Conservation (phyloP, 2,329 filamentous ascomycete genomes). For the Ophiosphaerella herpotricha region DNA sequence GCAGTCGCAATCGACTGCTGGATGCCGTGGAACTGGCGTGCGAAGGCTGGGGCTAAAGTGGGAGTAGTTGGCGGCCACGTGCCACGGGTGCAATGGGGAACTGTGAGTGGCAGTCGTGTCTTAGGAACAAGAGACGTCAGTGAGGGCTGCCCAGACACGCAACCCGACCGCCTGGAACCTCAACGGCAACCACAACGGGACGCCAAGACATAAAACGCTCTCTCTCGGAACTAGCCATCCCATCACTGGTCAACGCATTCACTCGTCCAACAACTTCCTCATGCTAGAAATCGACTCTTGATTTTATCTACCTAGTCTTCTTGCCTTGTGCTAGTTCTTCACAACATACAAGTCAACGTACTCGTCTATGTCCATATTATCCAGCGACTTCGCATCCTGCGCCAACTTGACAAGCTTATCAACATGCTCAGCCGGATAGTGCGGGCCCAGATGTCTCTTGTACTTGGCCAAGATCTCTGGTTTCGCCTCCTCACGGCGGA, state of each 20-base stretch:
- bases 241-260: background rate
- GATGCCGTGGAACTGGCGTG: conserved; percentile 7
- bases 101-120: conserved; percentile 11
- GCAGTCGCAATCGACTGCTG: conserved; percentile 13
- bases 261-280: background rate
- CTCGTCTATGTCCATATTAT: conserved; percentile 83
- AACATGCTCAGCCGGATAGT: conserved; percentile 77
- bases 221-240: background rate
- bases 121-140: conserved; percentile 28
- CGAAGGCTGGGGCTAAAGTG: background rate
- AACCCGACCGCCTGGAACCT: conserved; percentile 22
- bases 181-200: conserved; percentile 9
- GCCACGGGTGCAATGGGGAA: conserved; percentile 21
- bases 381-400: conserved; percentile 73
- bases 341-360: conserved; percentile 87
- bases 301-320: background rate
- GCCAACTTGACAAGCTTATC: conserved; percentile 82
- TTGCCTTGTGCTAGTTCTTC: conserved; percentile 49
- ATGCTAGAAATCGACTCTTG: too few relatives aligned
- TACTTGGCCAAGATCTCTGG: conserved; percentile 96
- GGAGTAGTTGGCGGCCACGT: conserved; percentile 5
- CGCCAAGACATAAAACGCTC: conserved; percentile 8
- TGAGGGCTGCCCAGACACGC: conserved; percentile 8
- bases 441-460: conserved; percentile 84
- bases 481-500: conserved; percentile 94